phyloP scores from a whole-genome alignment of 495 filamentous ascomycete genomes.

The Gamarada debralockiae region DNA sequence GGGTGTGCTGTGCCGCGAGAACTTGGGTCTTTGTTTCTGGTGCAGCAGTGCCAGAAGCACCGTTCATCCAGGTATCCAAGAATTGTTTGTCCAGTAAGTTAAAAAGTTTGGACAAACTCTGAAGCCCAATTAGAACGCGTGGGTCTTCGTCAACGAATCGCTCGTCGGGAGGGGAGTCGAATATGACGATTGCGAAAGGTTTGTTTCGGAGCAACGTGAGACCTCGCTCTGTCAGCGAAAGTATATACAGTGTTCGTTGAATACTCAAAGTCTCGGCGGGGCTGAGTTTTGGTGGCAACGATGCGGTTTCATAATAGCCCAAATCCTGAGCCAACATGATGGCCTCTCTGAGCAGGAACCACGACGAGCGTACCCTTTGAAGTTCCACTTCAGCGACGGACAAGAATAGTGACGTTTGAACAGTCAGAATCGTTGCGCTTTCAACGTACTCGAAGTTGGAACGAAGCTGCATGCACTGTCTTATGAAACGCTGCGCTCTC shows the following conservation, averaged over 20 bases:
- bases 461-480: conserved; percentile 21
- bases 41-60: conserved; percentile 1
- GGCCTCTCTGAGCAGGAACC: conserved; percentile 59
- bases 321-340: conserved; percentile 52
- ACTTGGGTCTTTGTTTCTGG: neutral
- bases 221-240: conserved; percentile 52
- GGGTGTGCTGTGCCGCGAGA: neutral
- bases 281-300: conserved; percentile 35
- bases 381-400: conserved; percentile 26
- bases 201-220: conserved; percentile 40
- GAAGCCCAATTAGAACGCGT: conserved; percentile 45
- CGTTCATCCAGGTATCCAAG: conserved; percentile 20
- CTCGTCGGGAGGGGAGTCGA: conserved; percentile 32
- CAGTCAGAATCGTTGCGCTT: conserved; percentile 14
- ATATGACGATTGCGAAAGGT: conserved; percentile 44
- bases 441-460: conserved; percentile 25
- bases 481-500: conserved; percentile 23
- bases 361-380: conserved; percentile 29
- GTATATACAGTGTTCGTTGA: conserved; percentile 55
- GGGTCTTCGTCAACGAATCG: conserved; percentile 40
- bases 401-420: conserved; percentile 27
- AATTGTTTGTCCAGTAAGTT: conserved; percentile 25
- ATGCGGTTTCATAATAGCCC: conserved; percentile 49
- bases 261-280: conserved; percentile 42
- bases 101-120: conserved; percentile 44